Base-by-base conservation (phyloP, 352 stramenopile genomes). In the Peronospora farinosa region DNA sequence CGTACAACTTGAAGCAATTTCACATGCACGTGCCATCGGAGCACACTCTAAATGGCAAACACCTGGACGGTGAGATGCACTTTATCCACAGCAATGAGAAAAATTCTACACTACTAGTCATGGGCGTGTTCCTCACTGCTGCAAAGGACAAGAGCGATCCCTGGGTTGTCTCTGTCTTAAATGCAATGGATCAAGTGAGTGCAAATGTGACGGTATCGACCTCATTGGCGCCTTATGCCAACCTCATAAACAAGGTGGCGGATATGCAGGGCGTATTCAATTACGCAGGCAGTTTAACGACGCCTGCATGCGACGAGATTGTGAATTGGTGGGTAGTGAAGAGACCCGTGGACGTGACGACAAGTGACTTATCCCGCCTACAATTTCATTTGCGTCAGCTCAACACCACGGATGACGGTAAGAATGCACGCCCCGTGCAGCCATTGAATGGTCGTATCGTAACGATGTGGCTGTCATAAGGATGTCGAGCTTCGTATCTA, bases 281-380 rank as follows among this genome's bases (percentile, higher is more conserved):
- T 63, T 88, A 88, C 67, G 47, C 69, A 0, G 77, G 77, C n/a
- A 86, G 77, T 15, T 61, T 84, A 12, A 88, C 74, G 15, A 84
- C 69, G 1, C 77, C 77, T 0, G 46, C 35, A 10, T 88, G 77
- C 28, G 47, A 57, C 36, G 77, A 86, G 48, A 72, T 48, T 35
- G 77, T 71, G 1, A 64, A 84, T 49, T 88, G 77, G 77, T 88
- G 74, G 72, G 65, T 88, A 16, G 52, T 86, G 36, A 40, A 77
- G 46, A 65, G 56, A 17, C 68, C 73, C 13, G 51, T 86, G 35
- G 67, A 56, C 28, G 69, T 86, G 38, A 78, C 67, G 0, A 21
- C 48, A 0, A 13, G 31, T 4, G 68, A 81, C 48, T 65, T 79
- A 7, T 27, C 40, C 10, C 56, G 62, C 23, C 51, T 86, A 37